phyloP scores from a whole-genome alignment of 1,284 basidiomycete species.

The Neotropicomus parvogracilis region DNA sequence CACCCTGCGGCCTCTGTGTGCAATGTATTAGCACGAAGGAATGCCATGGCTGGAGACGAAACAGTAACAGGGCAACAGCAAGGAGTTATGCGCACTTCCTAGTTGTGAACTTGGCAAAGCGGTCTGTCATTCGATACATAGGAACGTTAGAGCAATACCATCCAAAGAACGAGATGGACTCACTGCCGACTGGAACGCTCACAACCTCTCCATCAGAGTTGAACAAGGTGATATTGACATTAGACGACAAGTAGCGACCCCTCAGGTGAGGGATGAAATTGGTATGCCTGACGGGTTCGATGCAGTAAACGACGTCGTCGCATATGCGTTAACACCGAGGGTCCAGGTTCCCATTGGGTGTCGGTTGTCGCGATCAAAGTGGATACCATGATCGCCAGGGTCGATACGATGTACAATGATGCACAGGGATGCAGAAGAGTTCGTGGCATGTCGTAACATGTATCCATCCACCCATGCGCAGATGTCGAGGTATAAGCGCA shows the following conservation, averaged over 20 bases:
- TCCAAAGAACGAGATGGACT: conserved; percentile 14
- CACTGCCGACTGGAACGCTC: conserved; percentile 63
- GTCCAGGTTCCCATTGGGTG: not conserved
- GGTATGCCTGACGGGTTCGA: conserved; percentile 44
- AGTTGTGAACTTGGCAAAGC: conserved; percentile 74
- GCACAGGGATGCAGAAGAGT: not conserved
- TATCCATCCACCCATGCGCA: not conserved
- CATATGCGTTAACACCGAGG: not conserved
- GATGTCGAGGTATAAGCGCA: not conserved
- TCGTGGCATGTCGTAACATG: not conserved
- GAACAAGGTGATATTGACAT: conserved; percentile 76
- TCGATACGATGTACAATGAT: not conserved
- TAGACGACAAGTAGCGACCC: conserved; percentile 79
- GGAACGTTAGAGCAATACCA: not conserved
- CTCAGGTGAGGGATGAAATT: conserved; percentile 72
- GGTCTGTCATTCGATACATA: conserved; percentile 36
- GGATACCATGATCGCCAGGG: conserved; percentile 10
- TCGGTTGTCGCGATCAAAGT: not conserved
- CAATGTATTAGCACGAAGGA: not conserved
- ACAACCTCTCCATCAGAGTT: conserved; percentile 47
- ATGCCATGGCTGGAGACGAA: not conserved
- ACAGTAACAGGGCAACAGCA: no score
- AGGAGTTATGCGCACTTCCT: conserved; percentile 47
- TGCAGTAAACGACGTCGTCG: not conserved
- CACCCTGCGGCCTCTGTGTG: conserved; percentile 59